phyloP scores from a whole-genome alignment of 345 rosid genomes.

The Eucalyptus grandis region DNA sequence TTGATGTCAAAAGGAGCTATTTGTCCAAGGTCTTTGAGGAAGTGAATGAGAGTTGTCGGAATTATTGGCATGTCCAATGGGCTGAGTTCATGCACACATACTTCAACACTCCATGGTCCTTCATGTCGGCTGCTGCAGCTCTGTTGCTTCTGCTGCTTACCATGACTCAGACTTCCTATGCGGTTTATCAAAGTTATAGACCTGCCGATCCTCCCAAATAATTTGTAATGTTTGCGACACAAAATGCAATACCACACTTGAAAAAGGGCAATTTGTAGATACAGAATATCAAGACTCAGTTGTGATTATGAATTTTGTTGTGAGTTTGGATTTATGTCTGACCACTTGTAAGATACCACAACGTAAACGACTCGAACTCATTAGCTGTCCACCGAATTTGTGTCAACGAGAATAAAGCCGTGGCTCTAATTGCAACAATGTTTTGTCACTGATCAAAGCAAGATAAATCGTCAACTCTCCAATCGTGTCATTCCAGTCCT shows the following conservation, averaged over 20 bases:
- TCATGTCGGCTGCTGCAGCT: slow-evolving; percentile 63
- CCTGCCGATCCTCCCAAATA: background rate
- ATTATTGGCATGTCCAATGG: slow-evolving; percentile 41
- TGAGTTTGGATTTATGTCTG: background rate
- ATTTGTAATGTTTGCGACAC: background rate
- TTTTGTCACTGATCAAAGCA: background rate
- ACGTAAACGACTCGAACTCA: background rate
- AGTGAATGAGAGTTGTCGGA: slow-evolving; percentile 40
- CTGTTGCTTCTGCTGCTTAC: slow-evolving; percentile 47
- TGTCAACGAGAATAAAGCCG: background rate
- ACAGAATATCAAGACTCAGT: background rate
- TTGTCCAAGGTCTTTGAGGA: slow-evolving; percentile 32
- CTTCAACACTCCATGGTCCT: slow-evolving; percentile 75
- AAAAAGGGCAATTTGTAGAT: background rate
- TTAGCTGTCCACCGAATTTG: background rate
- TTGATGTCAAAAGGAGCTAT: slow-evolving; percentile 42
- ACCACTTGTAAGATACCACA: background rate
- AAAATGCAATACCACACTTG: background rate
- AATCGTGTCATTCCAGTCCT: background rate
- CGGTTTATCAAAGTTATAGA: background rate
- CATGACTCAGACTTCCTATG: slow-evolving; percentile 32
- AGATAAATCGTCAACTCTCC: background rate
- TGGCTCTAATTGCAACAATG: background rate
- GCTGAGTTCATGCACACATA: slow-evolving; percentile 57
- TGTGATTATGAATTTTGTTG: background rate